Evolutionary conservation across 148 eudicot genomes (phyloP).

Genomic region (Mesembryanthemum crystallinum): DNA sequence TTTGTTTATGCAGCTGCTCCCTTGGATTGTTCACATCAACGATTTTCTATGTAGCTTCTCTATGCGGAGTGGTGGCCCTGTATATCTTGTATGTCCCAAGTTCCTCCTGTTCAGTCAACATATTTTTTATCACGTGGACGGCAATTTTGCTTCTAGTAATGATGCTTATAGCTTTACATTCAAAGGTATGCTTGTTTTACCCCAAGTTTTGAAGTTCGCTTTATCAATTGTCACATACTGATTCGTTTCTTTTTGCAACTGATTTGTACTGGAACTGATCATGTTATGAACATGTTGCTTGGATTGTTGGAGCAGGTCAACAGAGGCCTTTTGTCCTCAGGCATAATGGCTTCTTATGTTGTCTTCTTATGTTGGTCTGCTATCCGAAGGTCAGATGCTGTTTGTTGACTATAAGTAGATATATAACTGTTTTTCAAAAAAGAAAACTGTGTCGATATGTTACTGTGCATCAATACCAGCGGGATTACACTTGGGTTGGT

Average conservation of each 20-base stretch:
- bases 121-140: constrained; percentile 93
- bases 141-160: constrained; percentile 67
- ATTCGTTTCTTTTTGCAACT: background rate
- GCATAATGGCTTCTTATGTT: constrained; percentile 87
- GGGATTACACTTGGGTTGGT: background rate
- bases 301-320: constrained; percentile 64
- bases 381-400: constrained; percentile 69
- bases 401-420: too few species aligned
- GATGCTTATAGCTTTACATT: constrained; percentile 79
- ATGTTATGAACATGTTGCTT: background rate
- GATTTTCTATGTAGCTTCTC: constrained; percentile 62
- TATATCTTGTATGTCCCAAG: constrained; percentile 60
- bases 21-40: constrained; percentile 76
- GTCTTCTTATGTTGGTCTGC: constrained; percentile 96
- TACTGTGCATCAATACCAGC: background rate
- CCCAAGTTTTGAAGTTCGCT: background rate
- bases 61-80: constrained; percentile 68
- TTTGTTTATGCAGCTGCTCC: constrained; percentile 51
- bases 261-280: background rate
- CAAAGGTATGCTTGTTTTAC: constrained; percentile 52
- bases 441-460: background rate
- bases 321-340: constrained; percentile 86
- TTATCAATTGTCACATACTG: background rate
- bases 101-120: constrained; percentile 75
- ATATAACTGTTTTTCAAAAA: background rate